These are phyloP conservation scores for Penicillium cosmopolitanum DNA, from an alignment of 495 filamentous ascomycete genomes.

Conservation along the genomic window DNA sequence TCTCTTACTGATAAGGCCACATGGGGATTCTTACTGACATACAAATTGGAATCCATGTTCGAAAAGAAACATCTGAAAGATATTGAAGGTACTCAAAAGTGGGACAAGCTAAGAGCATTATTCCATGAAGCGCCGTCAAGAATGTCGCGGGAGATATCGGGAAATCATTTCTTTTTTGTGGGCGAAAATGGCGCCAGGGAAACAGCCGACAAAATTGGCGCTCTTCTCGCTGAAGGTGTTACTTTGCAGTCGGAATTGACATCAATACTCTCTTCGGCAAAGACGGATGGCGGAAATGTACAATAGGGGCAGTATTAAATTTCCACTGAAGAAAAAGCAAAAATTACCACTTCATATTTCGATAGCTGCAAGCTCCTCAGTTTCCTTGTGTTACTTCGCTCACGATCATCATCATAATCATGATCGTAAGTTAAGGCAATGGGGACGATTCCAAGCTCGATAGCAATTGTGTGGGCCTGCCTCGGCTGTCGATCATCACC, in stretches of 20 bases:
- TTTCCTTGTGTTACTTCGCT: neutral
- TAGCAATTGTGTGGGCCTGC: neutral
- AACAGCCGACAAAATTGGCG: slow-evolving; percentile 14
- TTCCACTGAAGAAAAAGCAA: too few species aligned
- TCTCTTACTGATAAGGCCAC: slow-evolving; percentile 19
- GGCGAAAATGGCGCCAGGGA: slow-evolving; percentile 24
- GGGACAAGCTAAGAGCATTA: slow-evolving; percentile 22
- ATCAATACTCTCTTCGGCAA: neutral
- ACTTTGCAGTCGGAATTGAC: slow-evolving; percentile 2
- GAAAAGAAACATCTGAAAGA: slow-evolving; percentile 10
- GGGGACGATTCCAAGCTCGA: neutral
- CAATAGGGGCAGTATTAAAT: too few species aligned
- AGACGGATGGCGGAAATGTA: neutral
- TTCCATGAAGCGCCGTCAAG: slow-evolving; percentile 22
- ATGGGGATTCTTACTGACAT: slow-evolving; percentile 27
- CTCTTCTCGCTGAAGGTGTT: slow-evolving; percentile 12
- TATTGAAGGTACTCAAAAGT: slow-evolving; percentile 15
- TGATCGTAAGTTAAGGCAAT: neutral
- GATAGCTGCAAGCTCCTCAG: neutral
- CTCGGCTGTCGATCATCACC: neutral
- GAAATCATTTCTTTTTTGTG: slow-evolving; percentile 36
- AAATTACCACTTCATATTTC: neutral
- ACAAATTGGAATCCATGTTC: slow-evolving; percentile 20
- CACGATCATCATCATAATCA: neutral
- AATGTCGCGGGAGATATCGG: slow-evolving; percentile 16